These are phyloP conservation scores for Bremia lactucae DNA, from an alignment of 352 stramenopile genomes.

Conservation along the genomic window DNA sequence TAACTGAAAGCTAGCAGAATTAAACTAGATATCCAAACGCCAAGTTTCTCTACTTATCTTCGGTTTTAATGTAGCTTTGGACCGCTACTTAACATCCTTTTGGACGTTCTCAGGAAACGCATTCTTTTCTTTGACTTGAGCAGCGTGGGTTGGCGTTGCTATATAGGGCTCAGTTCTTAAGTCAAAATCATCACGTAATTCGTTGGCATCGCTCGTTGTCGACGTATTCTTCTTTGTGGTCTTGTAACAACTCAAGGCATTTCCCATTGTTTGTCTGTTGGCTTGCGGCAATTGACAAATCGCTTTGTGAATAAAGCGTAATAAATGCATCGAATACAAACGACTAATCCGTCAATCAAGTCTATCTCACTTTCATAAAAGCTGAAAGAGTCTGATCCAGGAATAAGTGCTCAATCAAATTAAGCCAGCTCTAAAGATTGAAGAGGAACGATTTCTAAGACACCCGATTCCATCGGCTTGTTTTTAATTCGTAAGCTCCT, in stretches of 20 bases:
- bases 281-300: too few relatives aligned
- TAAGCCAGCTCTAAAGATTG: slow-evolving; percentile 5
- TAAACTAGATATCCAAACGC: too few relatives aligned
- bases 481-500: slow-evolving; percentile 73
- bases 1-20: too few relatives aligned
- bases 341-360: background rate
- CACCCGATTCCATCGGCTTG: slow-evolving; percentile 61
- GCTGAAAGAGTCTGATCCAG: background rate
- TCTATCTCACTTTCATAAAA: background rate
- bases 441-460: slow-evolving; percentile 37
- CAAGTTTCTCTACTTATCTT: too few relatives aligned
- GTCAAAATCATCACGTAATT: background rate
- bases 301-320: too few relatives aligned
- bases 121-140: background rate
- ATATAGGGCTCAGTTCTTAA: background rate
- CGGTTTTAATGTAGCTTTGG: too few relatives aligned
- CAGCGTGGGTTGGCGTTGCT: background rate
- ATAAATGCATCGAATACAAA: background rate
- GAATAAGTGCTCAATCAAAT: background rate
- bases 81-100: too few relatives aligned
- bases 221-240: slow-evolving; percentile 3
- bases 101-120: too few relatives aligned
- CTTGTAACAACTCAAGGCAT: slow-evolving; percentile 12
- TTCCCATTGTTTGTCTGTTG: slow-evolving; percentile 5
- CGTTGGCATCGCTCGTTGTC: background rate